Base-by-base conservation (phyloP, 1,284 basidiomycete genomes). In the Rhizoctonia solani region DNA sequence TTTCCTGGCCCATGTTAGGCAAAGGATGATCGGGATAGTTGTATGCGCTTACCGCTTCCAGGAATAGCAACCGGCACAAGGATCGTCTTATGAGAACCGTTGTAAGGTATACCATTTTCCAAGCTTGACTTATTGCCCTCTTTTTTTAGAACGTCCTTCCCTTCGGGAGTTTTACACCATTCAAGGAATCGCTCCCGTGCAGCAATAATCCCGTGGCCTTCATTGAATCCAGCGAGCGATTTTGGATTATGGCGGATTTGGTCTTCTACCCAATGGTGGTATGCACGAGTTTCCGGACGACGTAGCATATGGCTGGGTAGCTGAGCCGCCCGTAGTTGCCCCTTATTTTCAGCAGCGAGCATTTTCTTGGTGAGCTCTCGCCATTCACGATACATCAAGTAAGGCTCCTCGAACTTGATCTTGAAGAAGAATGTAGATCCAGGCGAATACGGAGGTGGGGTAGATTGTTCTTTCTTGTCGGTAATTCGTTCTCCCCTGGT, bases 331-430 rank as follows among this genome's bases (percentile, higher is more conserved):
- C 67, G 54, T 6, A 76, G 71, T 74, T 72, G 73, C 23, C 75
- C 75, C 49, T 74, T 79, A 77, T 50, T 73, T 68, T 53, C 59
- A 1, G 46, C 70, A 0, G 81, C 78, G 4, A 97, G 81, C 32
- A 96, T 80, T 19, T 76, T 79, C 74, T 93, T 90, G 5, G 97
- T 98, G 55, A 96, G 83, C 78, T 99, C 97, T 63, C 97, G 83
- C 95, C 95, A 99, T 75, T 98, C 93, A 55, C 97, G 88, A 78
- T 98, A 98, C 87, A 97, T 96, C 80, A 98, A 87, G 76, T 99
- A 99, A 0, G 96, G 96, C 76, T 99, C 94, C 77, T 98, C 95
- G 76, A 98, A 99, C 77, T 99, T 99, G 79, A 99, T 85, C 77
- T 99, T 99, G 87, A 98, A 99, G 83, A 99, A 98, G 82, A 98